Evolutionary conservation across 352 stramenopile genomes (phyloP), one percentile per base, ranked within the genome.

Genomic region (Albugo candida): DNA sequence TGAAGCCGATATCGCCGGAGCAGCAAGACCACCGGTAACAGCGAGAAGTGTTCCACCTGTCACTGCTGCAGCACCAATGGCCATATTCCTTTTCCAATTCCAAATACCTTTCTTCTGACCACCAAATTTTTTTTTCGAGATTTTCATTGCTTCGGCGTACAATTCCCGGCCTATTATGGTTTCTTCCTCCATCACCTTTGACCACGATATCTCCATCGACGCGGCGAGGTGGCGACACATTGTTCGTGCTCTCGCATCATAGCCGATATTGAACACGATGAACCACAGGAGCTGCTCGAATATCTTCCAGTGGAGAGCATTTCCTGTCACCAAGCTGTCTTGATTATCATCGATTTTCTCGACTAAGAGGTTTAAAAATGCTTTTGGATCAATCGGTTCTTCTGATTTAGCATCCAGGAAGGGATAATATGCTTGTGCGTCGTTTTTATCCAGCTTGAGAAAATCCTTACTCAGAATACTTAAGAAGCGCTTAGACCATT

Each of bases 21-120:
- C 66, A 0, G 67, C 74, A 0, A 87, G 13, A 0, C 74, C 77
- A 13, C 77, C 77, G 0, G 77, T 91, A 38, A 91, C 52, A 0
- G 77, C 77, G 8, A 91, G 54, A 34, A 91, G 48, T 1, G 75
- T 73, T 1, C 77, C 77, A 21, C 77, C 77, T 0, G 74, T 71
- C 14, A 91, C 63, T 1, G 74, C 72, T 0, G 77, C 77, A 0
- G 63, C 70, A 5, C 74, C 77, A 49, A 91, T 91, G 1, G 55
- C 61, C 0, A 54, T 64, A 46, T 91, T 86, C 12, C 77, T 67
- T 56, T 83, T 86, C 77, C 72, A 86, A 55, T 91, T 75, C 58
- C 65, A 76, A 8, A 82, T 46, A 19, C 63, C 81, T 2, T 56
- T 62, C 41, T 81, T 81, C n/a, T n/a, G n/a, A 0, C 63, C 63